Base-by-base conservation (phyloP, 2,329 filamentous ascomycete genomes). In the Colletotrichum liriopes region DNA sequence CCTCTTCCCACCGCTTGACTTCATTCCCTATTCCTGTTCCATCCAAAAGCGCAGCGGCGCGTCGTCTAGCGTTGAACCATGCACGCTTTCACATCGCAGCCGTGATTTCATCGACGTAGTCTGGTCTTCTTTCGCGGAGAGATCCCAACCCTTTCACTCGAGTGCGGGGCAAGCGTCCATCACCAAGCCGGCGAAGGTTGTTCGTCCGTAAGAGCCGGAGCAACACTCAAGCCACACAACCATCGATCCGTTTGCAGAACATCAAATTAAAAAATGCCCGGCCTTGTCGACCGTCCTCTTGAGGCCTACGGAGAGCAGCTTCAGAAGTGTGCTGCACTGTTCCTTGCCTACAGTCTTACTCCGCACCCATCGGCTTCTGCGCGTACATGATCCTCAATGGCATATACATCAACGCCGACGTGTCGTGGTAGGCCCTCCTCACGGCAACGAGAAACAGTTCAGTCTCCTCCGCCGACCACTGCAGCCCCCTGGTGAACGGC, bases 371-470 rank as follows among this genome's bases (percentile, higher is more conserved):
- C 43, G 88, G 86, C 77, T 86, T 89, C 78, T 90, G 88, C 20
- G 84, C 88, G 74, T 87, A 89, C 16, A 89, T 81, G 63, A 89
- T 83, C 76, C 88, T 84, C 74, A 89, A 81, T 11, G 87, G 87
- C 88, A 90, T 90, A 73, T 88, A 89, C 81, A 84, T 81, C 75
- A 86, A 83, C 74, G 79, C 80, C 67, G 78, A 76, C 60, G 84
- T 84, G 66, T 86, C 85, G 73, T 81, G 79, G 74, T 86, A 87
- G n/a, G 84, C 85, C 72, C 81, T 85, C 73, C 85, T 80, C 20
- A 88, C 86, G 23, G 84, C 80, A 16, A 86, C 79, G 20, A 89
- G 81, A 72, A 86, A 86, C 16, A 86, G 73, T 73, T 88, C 84
- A 12, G 87, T 85, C 72, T 88, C 80, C 45, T 86, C 84, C 39